Base-by-base conservation (phyloP, 495 filamentous ascomycete genomes). In the Aspergillus nidulans region DNA sequence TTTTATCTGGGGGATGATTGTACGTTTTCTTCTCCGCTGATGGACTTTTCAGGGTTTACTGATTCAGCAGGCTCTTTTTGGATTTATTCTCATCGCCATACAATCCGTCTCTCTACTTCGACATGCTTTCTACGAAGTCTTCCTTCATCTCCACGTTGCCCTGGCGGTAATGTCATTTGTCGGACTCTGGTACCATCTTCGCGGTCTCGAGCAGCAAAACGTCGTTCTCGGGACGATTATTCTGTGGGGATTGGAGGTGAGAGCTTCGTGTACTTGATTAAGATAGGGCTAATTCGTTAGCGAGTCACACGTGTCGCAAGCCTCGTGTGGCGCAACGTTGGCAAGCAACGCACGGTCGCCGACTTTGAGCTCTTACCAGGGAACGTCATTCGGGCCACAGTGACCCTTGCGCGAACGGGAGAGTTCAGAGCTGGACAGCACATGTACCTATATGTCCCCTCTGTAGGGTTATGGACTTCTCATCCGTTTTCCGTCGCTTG, bases 401-500 rank as follows among this genome's bases (percentile, higher is more conserved):
- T 82, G 21, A 65, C 74, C 9, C 66, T 82, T 9, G 68, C 68
- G 1, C 67, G 80, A 15, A 66, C 80, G 1, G 82, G 77, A 74
- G 65, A 56, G 12, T 77, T 77, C 62, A 66, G 64, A 3, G 71
- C 81, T 0, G 81, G 81, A 13, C 78, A 77, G 58, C 77, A 82
- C 63, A 78, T 81, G 55, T 81, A 82, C 60, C 69, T 80, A 2
- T 84, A 83, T 62, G 66, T 83, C 39, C 81, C 81, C 0, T 67
- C 63, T 5, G 42, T 83, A 18, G 70, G 74, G 0, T 63, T 78
- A 15, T 81, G 74, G 74, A 77, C 79, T 1, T 81, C 77, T 16
- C 81, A 84, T 59, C 81, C 81, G 1, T 84, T 84, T 59, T 80
- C 78, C 0, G 72, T 82, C 21, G 80, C 80, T 6, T 84, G 81